phyloP scores from a whole-genome alignment of 2,329 filamentous ascomycete species.

The Chaetomiaceae sp. region DNA sequence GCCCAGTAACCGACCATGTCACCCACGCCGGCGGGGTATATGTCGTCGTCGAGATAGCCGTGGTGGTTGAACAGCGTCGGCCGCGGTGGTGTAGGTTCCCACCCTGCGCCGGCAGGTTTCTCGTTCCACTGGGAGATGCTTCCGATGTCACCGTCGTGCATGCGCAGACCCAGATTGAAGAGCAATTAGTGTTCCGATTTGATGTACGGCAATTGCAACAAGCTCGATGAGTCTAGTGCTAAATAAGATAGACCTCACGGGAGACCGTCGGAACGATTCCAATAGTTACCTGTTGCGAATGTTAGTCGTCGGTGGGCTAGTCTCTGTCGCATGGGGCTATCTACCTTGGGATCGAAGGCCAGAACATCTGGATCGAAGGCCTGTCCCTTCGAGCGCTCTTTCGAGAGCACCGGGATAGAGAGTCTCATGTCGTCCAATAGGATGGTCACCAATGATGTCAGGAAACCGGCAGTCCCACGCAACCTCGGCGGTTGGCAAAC shows the following conservation, averaged over 20 bases:
- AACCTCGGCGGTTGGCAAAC: conserved; percentile 5
- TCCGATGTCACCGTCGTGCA: conserved; percentile 7
- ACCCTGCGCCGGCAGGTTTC: background rate
- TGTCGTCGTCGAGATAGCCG: conserved; percentile 7
- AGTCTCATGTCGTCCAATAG: conserved; percentile 6
- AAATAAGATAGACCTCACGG: background rate
- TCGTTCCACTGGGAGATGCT: background rate
- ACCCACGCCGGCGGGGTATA: conserved; percentile 7
- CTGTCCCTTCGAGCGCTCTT: too few species aligned
- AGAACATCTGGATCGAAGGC: conserved; percentile 1
- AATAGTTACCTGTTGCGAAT: too few species aligned
- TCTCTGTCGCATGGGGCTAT: too few species aligned
- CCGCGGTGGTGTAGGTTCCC: background rate
- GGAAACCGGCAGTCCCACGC: conserved; percentile 4
- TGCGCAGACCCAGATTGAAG: conserved; percentile 3
- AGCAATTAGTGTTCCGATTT: conserved; percentile 3
- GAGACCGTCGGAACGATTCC: background rate
- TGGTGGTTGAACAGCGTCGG: conserved; percentile 1
- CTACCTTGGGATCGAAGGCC: conserved; percentile 3
- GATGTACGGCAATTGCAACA: conserved; percentile 1
- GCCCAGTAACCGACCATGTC: conserved; percentile 13
- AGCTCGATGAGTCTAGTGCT: conserved; percentile 8
- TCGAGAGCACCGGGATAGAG: conserved; percentile 6
- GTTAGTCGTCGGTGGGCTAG: too few species aligned
- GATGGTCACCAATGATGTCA: background rate